These are phyloP conservation scores for Populus euphratica DNA, from an alignment of 345 rosid species.

Conservation along the genomic window DNA sequence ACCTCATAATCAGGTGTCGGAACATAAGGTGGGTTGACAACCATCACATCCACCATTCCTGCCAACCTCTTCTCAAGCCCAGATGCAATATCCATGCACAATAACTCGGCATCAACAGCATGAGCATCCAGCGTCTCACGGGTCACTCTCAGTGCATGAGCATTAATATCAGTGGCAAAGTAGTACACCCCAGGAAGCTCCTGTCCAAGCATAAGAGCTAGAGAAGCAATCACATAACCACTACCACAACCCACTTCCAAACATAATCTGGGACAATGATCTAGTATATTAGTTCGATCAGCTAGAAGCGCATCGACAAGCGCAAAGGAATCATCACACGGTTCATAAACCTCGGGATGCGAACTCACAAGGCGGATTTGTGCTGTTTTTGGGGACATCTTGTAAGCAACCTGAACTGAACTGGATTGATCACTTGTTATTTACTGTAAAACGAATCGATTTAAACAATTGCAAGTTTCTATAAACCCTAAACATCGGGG, in stretches of 20 bases:
- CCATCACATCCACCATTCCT: conserved; percentile 68
- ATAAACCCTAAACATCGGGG: no score
- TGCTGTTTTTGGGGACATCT: conserved; percentile 50
- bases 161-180: conserved; percentile 70
- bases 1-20: conserved; percentile 94
- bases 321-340: conserved; percentile 92
- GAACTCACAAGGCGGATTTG: conserved; percentile 76
- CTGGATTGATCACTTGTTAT: background rate
- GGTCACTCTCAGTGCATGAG: conserved; percentile 55
- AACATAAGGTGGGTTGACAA: conserved; percentile 93
- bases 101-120: conserved; percentile 60
- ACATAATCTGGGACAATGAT: conserved; percentile 58
- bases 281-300: conserved; percentile 51
- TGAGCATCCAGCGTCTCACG: conserved; percentile 64
- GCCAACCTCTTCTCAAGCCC: conserved; percentile 63
- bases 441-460: background rate
- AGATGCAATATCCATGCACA: conserved; percentile 55
- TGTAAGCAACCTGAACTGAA: background rate
- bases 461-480: no score
- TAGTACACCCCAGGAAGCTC: conserved; percentile 38
- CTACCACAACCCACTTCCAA: conserved; percentile 86
- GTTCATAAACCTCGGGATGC: conserved; percentile 83
- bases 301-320: conserved; percentile 82
- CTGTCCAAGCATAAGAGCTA: conserved; percentile 62
- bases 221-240: conserved; percentile 79